phyloP scores from a whole-genome alignment of 768 basidiomycete genomes.

The Chalciporus piperatus region DNA sequence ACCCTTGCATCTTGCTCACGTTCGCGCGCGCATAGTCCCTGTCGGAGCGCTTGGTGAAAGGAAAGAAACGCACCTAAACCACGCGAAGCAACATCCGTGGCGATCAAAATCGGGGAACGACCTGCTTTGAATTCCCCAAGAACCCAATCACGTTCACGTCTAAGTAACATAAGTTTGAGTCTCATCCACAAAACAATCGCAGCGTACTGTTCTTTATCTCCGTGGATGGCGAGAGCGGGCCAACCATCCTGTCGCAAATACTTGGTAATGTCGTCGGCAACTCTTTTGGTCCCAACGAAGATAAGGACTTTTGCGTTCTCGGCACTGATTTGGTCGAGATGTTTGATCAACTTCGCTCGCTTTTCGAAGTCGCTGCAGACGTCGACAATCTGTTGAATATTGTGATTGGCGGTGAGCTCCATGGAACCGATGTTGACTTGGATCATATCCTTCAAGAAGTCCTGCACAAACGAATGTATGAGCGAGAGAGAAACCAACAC shows the following conservation, averaged over 20 bases:
- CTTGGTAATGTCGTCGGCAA: slow-evolving; percentile 98
- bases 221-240: slow-evolving; percentile 99
- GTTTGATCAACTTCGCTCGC: slow-evolving; percentile 92
- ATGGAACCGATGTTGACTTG: slow-evolving; percentile 99
- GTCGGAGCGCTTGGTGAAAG: slow-evolving; percentile 34
- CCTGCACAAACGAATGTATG: slow-evolving; percentile 43
- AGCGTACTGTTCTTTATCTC: slow-evolving; percentile 96
- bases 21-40: slow-evolving; percentile 33
- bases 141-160: slow-evolving; percentile 99
- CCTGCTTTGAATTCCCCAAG: slow-evolving; percentile 97
- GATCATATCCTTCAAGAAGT: slow-evolving; percentile 94
- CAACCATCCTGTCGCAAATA: slow-evolving; percentile 97
- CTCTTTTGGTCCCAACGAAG: slow-evolving; percentile 96
- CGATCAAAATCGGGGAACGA: slow-evolving; percentile 94
- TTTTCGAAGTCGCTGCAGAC: slow-evolving; percentile 98
- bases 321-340: slow-evolving; percentile 92
- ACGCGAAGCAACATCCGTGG: slow-evolving; percentile 99
- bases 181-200: not conserved
- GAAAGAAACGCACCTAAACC: slow-evolving; percentile 89
- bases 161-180: slow-evolving; percentile 26
- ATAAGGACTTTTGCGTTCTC: slow-evolving; percentile 99
- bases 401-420: slow-evolving; percentile 98
- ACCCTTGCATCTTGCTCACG: slow-evolving; percentile 26
- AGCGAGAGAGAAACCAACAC: not conserved
- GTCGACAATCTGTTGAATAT: slow-evolving; percentile 93